Evolutionary conservation across 2,329 filamentous ascomycete species (phyloP).

Genomic region (Fusarium brachygibbosum): DNA sequence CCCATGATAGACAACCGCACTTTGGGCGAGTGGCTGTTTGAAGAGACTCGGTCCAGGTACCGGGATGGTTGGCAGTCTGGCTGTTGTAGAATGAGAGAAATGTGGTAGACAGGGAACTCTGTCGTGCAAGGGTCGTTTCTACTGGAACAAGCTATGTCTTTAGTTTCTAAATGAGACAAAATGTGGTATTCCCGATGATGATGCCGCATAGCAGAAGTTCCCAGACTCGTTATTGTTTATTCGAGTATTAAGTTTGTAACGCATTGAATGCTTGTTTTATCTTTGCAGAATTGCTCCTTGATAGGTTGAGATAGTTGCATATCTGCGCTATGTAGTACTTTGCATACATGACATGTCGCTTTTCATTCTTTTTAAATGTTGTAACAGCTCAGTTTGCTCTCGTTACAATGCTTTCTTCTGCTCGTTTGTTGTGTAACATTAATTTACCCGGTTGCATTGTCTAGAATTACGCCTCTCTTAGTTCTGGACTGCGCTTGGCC

Average conservation of each 20-base stretch:
- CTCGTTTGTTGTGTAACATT: neutral
- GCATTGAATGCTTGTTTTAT: neutral
- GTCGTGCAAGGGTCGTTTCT: slow-evolving; percentile 36
- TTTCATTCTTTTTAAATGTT: neutral
- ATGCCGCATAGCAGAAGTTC: neutral
- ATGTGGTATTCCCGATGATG: slow-evolving; percentile 23
- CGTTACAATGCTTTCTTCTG: neutral
- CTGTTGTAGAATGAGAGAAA: slow-evolving; percentile 23
- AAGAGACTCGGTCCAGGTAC: slow-evolving; percentile 32
- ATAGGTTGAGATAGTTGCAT: neutral
- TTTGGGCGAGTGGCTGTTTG: slow-evolving; percentile 1
- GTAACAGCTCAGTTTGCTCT: neutral
- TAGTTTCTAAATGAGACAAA: neutral
- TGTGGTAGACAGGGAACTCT: slow-evolving; percentile 47
- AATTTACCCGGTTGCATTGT: neutral
- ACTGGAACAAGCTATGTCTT: neutral
- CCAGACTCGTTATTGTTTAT: neutral
- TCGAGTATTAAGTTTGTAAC: neutral
- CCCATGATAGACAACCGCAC: neutral
- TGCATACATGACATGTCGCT: slow-evolving; percentile 15
- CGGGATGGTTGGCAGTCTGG: slow-evolving; percentile 30
- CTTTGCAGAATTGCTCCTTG: slow-evolving; percentile 29
- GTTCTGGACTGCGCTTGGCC: slow-evolving; percentile 20
- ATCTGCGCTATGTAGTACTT: neutral
- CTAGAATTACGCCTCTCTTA: slow-evolving; percentile 16